These are phyloP conservation scores for Lactarius tabidus DNA, from an alignment of 768 basidiomycete species.

Conservation along the genomic window DNA sequence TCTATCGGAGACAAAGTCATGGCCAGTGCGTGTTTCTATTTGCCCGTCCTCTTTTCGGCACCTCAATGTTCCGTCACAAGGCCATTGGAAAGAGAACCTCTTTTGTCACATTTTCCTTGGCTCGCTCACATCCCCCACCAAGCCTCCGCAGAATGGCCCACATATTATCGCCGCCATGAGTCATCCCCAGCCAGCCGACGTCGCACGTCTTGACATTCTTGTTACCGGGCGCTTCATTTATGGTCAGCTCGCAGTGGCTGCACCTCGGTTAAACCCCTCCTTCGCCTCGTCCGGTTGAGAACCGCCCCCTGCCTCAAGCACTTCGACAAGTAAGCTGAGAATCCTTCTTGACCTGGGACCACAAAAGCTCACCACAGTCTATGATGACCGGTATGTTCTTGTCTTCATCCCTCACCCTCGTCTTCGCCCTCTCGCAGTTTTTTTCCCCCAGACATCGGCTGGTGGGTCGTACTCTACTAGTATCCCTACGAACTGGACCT, in stretches of 20 bases:
- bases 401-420: slow-evolving; percentile 64
- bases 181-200: slow-evolving; percentile 71
- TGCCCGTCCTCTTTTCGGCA: background rate
- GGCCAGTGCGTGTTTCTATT: slow-evolving; percentile 47
- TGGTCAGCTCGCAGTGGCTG: slow-evolving; percentile 81
- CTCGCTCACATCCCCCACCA: slow-evolving; percentile 55
- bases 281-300: slow-evolving; percentile 32
- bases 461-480: slow-evolving; percentile 53
- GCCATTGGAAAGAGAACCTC: slow-evolving; percentile 65
- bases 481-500: slow-evolving; percentile 72
- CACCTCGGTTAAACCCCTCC: slow-evolving; percentile 52
- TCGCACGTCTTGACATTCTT: slow-evolving; percentile 80
- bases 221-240: slow-evolving; percentile 77
- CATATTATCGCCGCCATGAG: slow-evolving; percentile 71
- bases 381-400: slow-evolving; percentile 59
- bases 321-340: slow-evolving; percentile 37
- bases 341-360: slow-evolving; percentile 55
- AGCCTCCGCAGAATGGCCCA: slow-evolving; percentile 42
- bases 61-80: slow-evolving; percentile 35
- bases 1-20: slow-evolving; percentile 49
- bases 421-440: slow-evolving; percentile 69
- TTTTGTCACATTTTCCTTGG: slow-evolving; percentile 69
- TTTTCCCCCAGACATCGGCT: slow-evolving; percentile 55
- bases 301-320: slow-evolving; percentile 32
- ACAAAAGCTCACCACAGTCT: slow-evolving; percentile 59